These are phyloP conservation scores for Termitomyces sp. DNA, from an alignment of 768 basidiomycete genomes.

Conservation along the genomic window DNA sequence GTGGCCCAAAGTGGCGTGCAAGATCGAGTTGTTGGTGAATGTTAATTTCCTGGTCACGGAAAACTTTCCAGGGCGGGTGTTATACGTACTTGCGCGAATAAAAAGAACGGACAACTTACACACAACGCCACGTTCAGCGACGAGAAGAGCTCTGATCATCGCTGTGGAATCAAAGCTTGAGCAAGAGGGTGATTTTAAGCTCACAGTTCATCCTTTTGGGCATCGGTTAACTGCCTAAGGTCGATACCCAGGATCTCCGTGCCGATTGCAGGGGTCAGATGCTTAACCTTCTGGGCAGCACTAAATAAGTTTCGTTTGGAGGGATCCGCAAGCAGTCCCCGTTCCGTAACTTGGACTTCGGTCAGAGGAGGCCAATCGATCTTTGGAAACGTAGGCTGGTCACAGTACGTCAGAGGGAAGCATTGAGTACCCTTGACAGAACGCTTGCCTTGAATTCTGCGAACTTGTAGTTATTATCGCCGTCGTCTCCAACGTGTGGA, in stretches of 20 bases:
- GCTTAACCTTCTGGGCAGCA: constrained; percentile 61
- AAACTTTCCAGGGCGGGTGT: constrained; percentile 40
- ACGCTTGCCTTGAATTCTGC: constrained; percentile 35
- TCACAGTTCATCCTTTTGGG: constrained; percentile 79
- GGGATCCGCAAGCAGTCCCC: constrained; percentile 64
- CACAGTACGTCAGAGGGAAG: background rate
- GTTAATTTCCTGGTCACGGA: constrained; percentile 68
- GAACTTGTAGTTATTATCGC: constrained; percentile 46
- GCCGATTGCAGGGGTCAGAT: constrained; percentile 69
- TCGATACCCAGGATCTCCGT: constrained; percentile 74
- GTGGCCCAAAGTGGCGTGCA: constrained; percentile 64
- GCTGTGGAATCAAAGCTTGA: constrained; percentile 8
- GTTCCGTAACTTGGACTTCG: constrained; percentile 57
- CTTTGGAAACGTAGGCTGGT: constrained; percentile 60
- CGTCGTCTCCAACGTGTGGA: constrained; percentile 47
- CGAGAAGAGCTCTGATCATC: constrained; percentile 53
- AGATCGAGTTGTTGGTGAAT: constrained; percentile 70
- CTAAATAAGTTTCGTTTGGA: constrained; percentile 59
- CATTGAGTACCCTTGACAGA: background rate
- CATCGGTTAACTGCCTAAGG: constrained; percentile 56
- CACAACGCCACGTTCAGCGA: constrained; percentile 73
- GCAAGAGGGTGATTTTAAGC: constrained; percentile 14
- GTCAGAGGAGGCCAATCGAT: constrained; percentile 60
- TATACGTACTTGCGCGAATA: background rate
- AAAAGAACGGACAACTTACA: constrained; percentile 31